These are phyloP conservation scores for Barbarea vulgaris DNA, from an alignment of 345 rosid genomes.

Conservation along the genomic window DNA sequence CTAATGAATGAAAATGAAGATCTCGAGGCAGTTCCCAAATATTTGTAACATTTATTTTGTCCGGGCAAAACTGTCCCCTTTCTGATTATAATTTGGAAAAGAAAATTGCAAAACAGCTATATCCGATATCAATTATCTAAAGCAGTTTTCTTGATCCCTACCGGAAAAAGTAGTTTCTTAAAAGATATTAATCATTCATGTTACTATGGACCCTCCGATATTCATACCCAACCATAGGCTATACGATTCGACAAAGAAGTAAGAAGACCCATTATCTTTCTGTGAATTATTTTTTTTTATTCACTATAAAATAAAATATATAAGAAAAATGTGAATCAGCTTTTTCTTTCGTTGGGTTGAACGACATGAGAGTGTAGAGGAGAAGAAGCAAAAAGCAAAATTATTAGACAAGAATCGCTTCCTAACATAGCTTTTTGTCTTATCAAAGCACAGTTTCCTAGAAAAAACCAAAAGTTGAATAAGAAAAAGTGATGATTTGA, in stretches of 20 bases:
- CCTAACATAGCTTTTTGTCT: conserved; percentile 37
- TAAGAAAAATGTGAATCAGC: conserved; percentile 16
- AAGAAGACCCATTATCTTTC: conserved; percentile 29
- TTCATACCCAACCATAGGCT: conserved; percentile 10
- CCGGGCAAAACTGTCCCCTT: conserved; percentile 18
- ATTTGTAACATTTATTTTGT: conserved; percentile 14
- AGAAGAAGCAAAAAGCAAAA: conserved; percentile 28
- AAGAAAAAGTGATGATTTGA: conserved; percentile 38
- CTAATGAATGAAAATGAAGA: conserved; percentile 24
- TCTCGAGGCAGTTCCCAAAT: conserved; percentile 23
- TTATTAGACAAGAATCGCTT: conserved; percentile 25
- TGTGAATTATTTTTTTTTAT: background rate
- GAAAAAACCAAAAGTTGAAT: conserved; percentile 23
- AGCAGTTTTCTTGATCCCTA: conserved; percentile 7
- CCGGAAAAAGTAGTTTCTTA: conserved; percentile 1
- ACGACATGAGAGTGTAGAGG: conserved; percentile 22
- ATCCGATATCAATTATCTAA: conserved; percentile 23
- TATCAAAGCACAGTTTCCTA: conserved; percentile 30
- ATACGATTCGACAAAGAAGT: conserved; percentile 16
- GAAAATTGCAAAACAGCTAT: conserved; percentile 22
- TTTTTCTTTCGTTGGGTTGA: conserved; percentile 33
- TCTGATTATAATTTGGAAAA: conserved; percentile 19
- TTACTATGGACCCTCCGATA: conserved; percentile 34
- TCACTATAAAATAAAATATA: conserved; percentile 5
- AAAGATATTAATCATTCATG: conserved; percentile 24